These are phyloP conservation scores for Priceomyces melissophilus DNA, from an alignment of 805 yeast genomes.

Conservation along the genomic window DNA sequence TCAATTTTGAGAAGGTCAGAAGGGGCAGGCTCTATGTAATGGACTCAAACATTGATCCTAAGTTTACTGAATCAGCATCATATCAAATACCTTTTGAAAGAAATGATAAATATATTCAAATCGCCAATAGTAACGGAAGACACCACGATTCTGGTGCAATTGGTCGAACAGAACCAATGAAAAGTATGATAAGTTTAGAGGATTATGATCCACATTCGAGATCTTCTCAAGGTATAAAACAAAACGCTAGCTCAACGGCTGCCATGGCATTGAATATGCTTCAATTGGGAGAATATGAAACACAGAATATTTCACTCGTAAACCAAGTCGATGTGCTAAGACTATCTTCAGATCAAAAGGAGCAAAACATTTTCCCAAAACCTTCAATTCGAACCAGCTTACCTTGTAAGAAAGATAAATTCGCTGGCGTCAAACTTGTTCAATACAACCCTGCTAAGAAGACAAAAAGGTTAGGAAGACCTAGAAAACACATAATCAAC, in stretches of 20 bases:
- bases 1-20: no score
- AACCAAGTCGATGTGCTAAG: not conserved
- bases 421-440: conserved; percentile 17
- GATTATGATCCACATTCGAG: conserved; percentile 9
- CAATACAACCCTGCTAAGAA: conserved; percentile 30
- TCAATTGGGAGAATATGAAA: conserved; percentile 11
- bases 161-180: conserved; percentile 1
- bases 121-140: not conserved
- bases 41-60: conserved; percentile 18
- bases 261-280: conserved; percentile 21
- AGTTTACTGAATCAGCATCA: conserved; percentile 15
- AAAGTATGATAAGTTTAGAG: conserved; percentile 13
- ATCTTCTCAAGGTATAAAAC: not conserved
- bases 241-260: conserved; percentile 10
- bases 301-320: not conserved
- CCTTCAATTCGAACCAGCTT: not conserved
- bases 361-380: not conserved
- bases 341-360: not conserved
- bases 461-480: conserved; percentile 34
- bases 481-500: conserved; percentile 24
- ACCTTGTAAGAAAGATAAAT: conserved; percentile 1
- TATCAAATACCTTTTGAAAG: conserved; percentile 9
- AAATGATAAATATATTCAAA: conserved; percentile 1
- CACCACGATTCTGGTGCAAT: not conserved
- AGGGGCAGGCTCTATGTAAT: conserved; percentile 3